Evolutionary conservation across 805 yeast genomes (phyloP), one percentile per base, ranked within the genome.

Genomic region (Metschnikowia drakensbergensis): DNA sequence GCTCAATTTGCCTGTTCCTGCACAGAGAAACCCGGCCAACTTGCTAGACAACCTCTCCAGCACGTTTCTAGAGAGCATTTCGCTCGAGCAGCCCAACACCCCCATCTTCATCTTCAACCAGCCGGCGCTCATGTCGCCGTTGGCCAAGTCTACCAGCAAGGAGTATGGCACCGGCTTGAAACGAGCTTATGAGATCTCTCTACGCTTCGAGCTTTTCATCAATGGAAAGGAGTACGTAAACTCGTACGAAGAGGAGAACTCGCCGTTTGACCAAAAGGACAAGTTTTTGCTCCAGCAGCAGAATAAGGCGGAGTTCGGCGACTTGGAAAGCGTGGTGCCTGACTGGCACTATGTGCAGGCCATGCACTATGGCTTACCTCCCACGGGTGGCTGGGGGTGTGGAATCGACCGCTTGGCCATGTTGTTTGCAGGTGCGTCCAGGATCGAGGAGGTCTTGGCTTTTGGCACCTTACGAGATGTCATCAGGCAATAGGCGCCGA

Each of bases 381-480:
- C 99, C 1, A 92, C 97, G 3, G 98, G 96, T 2, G 99, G 99
- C 0, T 88, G 97, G 88, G 99, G 99, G 0, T 70, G 96, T 51
- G 99, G 99, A 0, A 76, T 94, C 22, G 99, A 94, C 61, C 67
- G 99, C 46, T 65, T 94, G 33, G 82, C 84, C 45, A 89, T 92
- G 97, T 65, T 88, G 17, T 68, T 92, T 30, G 76, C 86, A 3
- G 83, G 80, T 0, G 67, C 77, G 36, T 69, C 69, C 22, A 71
- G 96, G 28, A 90, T 94, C 13, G 92, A 85, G 46, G 79, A 80
- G 9, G 95, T 89, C 1, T 64, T 89, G 31, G 71, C 85, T 0
- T 89, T 89, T 66, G 96, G 96, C 0, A 79, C 79, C 42, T 59
- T 89, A 4, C 78, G 80, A 32, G 91, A 86, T 64, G 94, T 87